Evolutionary conservation across 768 basidiomycete genomes (phyloP), one percentile per base, ranked within the genome.

Genomic region (Lyophyllum shimeji): DNA sequence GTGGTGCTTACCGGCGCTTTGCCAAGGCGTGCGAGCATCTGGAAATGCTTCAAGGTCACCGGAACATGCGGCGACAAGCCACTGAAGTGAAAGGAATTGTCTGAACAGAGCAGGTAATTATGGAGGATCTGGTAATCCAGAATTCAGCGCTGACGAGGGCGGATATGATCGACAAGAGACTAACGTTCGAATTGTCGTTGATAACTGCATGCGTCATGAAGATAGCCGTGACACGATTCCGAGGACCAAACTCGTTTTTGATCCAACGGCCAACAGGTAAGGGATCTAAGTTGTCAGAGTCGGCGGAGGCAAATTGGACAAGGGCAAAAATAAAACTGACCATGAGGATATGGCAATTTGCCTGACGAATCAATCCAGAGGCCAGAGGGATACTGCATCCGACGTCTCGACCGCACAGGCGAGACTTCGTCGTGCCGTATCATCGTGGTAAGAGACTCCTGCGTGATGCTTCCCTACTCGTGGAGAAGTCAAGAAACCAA

Each of bases 171-270:
- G 13, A 56, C 13, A 37, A 47, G 42, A 24, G n/a, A 68, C 74
- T 53, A 61, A 78, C 78, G 66, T 57, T 63, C 70, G 59, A 71
- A 67, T 84, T 85, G 44, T 82, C 80, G 67, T 92, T 92, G 53
- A 89, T 73, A 39, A 90, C 74, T 31, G 87, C 87, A 67, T 92
- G 89, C 3, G 81, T 82, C 77, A 90, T 80, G 68, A 87, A 89
- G 21, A 82, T 69, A 25, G 89, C 86, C 27, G 85, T 82, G 50
- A 86, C 72, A 37, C 75, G 73, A 65, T 85, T 84, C 51, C 69
- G 77, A 33, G 78, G 59, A 20, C 85, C 86, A 64, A 80, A 89
- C 46, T 80, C 71, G 23, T 70, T 73, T 64, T 79, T 83, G 23
- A 81, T 74, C 86, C 85, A 90, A 57, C 69, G 77, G 27, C 83